Base-by-base conservation (phyloP, 1,139 yeast species). In the Zygoascus meyerae region DNA sequence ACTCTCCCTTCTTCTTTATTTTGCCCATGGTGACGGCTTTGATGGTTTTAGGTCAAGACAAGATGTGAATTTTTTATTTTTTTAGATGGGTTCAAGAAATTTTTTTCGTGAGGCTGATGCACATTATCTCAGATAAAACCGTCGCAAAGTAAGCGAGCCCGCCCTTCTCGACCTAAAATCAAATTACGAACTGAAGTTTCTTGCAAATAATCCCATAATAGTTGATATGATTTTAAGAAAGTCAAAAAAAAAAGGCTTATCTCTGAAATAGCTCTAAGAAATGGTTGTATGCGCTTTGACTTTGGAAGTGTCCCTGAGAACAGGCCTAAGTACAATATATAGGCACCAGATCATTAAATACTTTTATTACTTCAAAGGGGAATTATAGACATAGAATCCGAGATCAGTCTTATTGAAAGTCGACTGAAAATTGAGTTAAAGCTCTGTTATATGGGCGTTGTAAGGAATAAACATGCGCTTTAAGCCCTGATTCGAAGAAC, bases 1-100 rank as follows among this genome's bases (percentile, higher is more conserved):
- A 70, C 51, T 85, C 77, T 56, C 89, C 86, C 72, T 77, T 89
- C 82, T 81, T 86, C 74, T 83, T 85, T 32, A 49, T 48, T 37
- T 34, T 29, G 18, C 45, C 44, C 51, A 46, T 49, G 29, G 34
- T 45, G 47, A 15, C 29, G 34, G 28, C 15, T 29, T 37, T n/a
- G 36, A 14, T n/a, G 40, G 16, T 30, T 8, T 26, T 11, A 10
- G 18, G 15, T 35, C 16, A 15, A 35, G 30, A 9, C 16, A 35
- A 45, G 34, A 40, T 34, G 16, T 45, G 32, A 31, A 36, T 17
- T 36, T 46, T 45, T 40, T 42, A 34, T 41, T 45, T 35, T 33
- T 17, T n/a, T 21, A 21, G 26, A 21, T 21, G 26, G 26, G 26
- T 21, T 21, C 26, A 31, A 29, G 28, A 38, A 21, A 21, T 38